phyloP scores from a whole-genome alignment of 2,329 filamentous ascomycete species.

The Aspergillus neotritici region DNA sequence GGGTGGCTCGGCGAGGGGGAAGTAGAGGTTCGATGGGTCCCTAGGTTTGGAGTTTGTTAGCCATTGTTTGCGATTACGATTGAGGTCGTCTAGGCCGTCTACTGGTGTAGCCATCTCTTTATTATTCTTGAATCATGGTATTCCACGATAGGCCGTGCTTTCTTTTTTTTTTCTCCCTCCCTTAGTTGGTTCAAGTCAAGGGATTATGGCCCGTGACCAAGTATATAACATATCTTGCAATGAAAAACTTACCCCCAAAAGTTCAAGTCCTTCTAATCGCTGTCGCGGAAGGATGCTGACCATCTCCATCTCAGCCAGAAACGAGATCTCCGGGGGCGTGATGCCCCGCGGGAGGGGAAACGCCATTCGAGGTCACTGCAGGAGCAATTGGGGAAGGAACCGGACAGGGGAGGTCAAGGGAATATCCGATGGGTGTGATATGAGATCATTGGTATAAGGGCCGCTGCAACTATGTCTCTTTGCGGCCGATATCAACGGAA shows the following conservation, averaged over 20 bases:
- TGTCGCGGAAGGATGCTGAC: slow-evolving; percentile 90
- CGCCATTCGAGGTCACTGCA: slow-evolving; percentile 45
- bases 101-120: too few relatives aligned
- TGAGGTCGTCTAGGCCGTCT: too few relatives aligned
- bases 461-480: background rate
- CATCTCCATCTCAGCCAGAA: slow-evolving; percentile 95
- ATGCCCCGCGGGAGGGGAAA: slow-evolving; percentile 61
- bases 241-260: slow-evolving; percentile 69
- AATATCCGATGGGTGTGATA: background rate
- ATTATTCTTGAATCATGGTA: too few relatives aligned
- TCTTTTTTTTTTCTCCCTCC: too few relatives aligned
- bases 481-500: background rate
- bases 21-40: slow-evolving; percentile 69
- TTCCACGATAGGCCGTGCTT: too few relatives aligned
- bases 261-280: slow-evolving; percentile 74
- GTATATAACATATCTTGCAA: too few relatives aligned
- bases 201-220: too few relatives aligned
- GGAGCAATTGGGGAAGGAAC: background rate
- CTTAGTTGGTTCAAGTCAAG: too few relatives aligned
- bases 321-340: slow-evolving; percentile 81
- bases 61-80: background rate
- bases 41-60: slow-evolving; percentile 46
- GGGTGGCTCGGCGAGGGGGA: slow-evolving; percentile 70
- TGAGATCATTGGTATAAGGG: background rate
- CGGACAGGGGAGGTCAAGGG: slow-evolving; percentile 4